Conservation (phyloP, 805 yeast species). For the Starmera amethionina region DNA sequence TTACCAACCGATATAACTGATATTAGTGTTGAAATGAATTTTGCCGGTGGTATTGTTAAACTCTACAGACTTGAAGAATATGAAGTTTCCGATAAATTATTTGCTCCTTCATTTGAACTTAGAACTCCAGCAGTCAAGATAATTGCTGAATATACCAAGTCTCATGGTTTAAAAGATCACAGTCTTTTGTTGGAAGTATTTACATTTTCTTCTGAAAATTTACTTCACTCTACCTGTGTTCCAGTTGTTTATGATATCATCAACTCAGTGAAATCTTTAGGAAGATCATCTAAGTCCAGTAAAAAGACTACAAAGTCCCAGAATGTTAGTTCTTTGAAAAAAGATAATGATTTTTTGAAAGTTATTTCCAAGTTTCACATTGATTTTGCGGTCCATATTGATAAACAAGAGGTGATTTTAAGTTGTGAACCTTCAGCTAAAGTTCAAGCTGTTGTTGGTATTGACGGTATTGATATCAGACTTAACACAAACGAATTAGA, state of each 20-base stretch:
- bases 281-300: slow-evolving; percentile 22
- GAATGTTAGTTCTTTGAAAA: slow-evolving; percentile 2
- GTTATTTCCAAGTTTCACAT: slow-evolving; percentile 49
- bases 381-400: slow-evolving; percentile 53
- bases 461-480: slow-evolving; percentile 55
- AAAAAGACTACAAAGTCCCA: slow-evolving; percentile 5
- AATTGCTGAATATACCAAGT: slow-evolving; percentile 41
- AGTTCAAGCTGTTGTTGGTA: slow-evolving; percentile 76
- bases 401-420: slow-evolving; percentile 62
- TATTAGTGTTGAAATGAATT: slow-evolving; percentile 42
- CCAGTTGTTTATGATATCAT: slow-evolving; percentile 62
- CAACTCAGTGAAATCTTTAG: slow-evolving; percentile 36
- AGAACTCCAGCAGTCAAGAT: slow-evolving; percentile 70
- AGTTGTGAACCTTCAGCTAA: slow-evolving; percentile 94
- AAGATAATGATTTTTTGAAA: slow-evolving; percentile 28
- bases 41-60: slow-evolving; percentile 61
- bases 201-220: slow-evolving; percentile 65
- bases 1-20: slow-evolving; percentile 21
- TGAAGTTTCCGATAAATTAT: slow-evolving; percentile 22
- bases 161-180: slow-evolving; percentile 30
- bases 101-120: slow-evolving; percentile 43
- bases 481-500: slow-evolving; percentile 40
- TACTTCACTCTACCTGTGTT: slow-evolving; percentile 62
- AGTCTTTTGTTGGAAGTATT: slow-evolving; percentile 40
- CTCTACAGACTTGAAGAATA: slow-evolving; percentile 28